Conservation (phyloP, 164 flowering plant species). For the Echeveria elegans region DNA sequence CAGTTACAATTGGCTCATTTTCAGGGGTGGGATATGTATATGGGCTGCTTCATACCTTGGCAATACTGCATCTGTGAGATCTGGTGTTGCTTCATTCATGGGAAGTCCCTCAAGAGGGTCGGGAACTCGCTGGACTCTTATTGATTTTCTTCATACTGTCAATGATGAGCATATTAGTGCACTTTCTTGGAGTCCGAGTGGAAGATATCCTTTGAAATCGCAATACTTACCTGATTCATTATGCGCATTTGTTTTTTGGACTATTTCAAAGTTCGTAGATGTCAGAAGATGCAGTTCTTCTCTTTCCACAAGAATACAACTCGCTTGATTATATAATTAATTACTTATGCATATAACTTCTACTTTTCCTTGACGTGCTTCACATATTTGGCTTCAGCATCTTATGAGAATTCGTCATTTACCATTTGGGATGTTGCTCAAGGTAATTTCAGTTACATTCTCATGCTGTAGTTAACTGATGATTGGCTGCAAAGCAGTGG, state of each 20-base stretch:
- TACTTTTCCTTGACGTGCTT: constrained; percentile 44
- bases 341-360: not conserved
- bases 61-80: constrained; percentile 58
- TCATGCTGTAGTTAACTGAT: not conserved
- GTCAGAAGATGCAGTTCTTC: not conserved
- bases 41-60: constrained; percentile 97
- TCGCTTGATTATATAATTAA: too few relatives aligned
- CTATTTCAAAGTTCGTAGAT: not conserved
- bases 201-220: constrained; percentile 69
- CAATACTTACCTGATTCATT: not conserved
- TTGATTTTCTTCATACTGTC: constrained; percentile 69
- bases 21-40: constrained; percentile 90
- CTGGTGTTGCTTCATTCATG: constrained; percentile 51
- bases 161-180: constrained; percentile 68
- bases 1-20: not conserved
- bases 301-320: not conserved
- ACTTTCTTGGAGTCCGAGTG: constrained; percentile 93
- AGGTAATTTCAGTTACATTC: constrained; percentile 36
- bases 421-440: constrained; percentile 96
- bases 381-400: constrained; percentile 92
- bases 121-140: constrained; percentile 69
- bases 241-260: not conserved
- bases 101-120: constrained; percentile 71
- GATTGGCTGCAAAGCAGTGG: not conserved
- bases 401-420: constrained; percentile 82